phyloP scores from a whole-genome alignment of 345 rosid species.

The Gossypium turneri region DNA sequence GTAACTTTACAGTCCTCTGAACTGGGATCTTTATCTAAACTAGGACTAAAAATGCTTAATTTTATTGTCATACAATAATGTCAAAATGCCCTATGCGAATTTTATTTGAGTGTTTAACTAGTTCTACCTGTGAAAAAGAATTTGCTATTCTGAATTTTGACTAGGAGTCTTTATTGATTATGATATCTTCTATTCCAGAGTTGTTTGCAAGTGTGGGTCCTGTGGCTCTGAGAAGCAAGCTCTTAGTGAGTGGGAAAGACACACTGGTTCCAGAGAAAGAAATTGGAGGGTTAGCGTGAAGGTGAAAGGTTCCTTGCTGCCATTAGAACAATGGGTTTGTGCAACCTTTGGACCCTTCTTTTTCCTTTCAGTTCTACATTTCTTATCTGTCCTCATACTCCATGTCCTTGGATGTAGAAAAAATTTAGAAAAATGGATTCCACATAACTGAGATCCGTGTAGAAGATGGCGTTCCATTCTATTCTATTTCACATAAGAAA shows the following conservation, averaged over 20 bases:
- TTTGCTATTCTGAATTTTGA: conserved; percentile 4
- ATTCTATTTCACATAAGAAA: conserved; percentile 1
- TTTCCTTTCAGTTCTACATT: conserved; percentile 13
- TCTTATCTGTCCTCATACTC: conserved; percentile 4
- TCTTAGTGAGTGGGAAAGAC: conserved; percentile 96
- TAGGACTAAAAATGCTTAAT: neutral
- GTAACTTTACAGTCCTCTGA: neutral
- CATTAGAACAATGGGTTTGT: conserved; percentile 95
- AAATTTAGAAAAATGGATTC: neutral
- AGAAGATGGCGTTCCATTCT: neutral
- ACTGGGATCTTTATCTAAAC: conserved; percentile 5
- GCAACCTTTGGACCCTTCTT: conserved; percentile 7
- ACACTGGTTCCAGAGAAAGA: conserved; percentile 81
- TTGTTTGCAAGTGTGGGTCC: conserved; percentile 84
- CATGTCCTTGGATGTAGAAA: conserved; percentile 7
- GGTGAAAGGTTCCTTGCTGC: conserved; percentile 87
- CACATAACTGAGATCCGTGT: neutral
- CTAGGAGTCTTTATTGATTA: neutral
- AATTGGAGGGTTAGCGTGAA: conserved; percentile 82
- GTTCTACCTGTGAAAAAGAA: neutral
- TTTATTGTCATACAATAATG: neutral
- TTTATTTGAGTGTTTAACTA: conserved; percentile 9
- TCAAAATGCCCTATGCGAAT: neutral
- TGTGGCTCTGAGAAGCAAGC: conserved; percentile 89
- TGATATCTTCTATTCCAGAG: conserved; percentile 46